Evolutionary conservation across 2,329 filamentous ascomycete species (phyloP), one percentile per base, ranked within the genome.

Genomic region (Trichothecium roseum): DNA sequence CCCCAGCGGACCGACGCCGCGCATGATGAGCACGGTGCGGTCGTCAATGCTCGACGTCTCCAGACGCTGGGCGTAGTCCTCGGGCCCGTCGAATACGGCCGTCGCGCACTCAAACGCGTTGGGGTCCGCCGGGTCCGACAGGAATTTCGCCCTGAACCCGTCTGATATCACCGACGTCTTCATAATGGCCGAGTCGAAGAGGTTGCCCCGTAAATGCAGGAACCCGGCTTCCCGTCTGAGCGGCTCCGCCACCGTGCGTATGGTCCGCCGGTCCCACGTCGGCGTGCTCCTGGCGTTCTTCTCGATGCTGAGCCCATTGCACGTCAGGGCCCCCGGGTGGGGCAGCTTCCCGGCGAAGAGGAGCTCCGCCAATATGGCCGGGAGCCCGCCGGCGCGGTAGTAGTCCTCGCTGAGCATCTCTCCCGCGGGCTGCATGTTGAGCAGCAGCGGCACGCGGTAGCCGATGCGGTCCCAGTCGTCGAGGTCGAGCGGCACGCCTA

Each of bases 391-490:
- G 5, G 69, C 68, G 16, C 66, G 64, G 50, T 64, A 66, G 41
- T 70, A 72, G 37, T 74, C 69, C 45, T 72, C 69, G 26, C 67
- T 60, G 3, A 72, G 54, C 39, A 64, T 62, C 40, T 71, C 63
- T 4, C 69, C 70, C 0, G 68, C 66, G 0, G 70, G 70, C 43
- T 71, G 66, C 54, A 74, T 64, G 40, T 74, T 72, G 13, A 72
- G 52, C 17, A 74, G 54, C 5, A 73, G 54, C 0, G 70, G 69
- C 9, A 72, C 56, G 6, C 56, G 46, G 42, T 63, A 68, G 3
- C 69, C 69, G 13, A 72, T 47, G 1, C 44, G 47, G 45, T 74
- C 69, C 68, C 69, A 74, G 46, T 74, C 69, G 40, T 74, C 63
- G 22, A 72, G 48, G 10, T 62, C 56, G 1, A 74, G 49, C 1